Conservation (phyloP, 352 stramenopile species). For the Elongisporangium prolatum region DNA sequence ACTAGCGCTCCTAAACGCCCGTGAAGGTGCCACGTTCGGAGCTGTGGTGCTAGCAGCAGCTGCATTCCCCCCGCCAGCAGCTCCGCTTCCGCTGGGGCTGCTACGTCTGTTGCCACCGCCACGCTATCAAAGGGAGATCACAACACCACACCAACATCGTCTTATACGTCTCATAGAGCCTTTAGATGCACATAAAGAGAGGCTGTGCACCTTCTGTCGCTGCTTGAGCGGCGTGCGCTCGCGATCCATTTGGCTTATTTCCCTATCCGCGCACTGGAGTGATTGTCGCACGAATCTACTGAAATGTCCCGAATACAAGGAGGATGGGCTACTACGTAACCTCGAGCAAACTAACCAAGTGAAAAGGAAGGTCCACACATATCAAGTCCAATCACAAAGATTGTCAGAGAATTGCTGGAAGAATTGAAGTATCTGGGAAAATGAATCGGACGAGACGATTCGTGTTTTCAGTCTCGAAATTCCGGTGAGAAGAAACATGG, state of each 20-base stretch:
- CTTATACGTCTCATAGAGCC: not conserved
- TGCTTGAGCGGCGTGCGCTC: slow-evolving; percentile 72
- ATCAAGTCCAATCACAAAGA: too few relatives aligned
- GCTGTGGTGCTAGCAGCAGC: not conserved
- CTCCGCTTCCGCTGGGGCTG: slow-evolving; percentile 10
- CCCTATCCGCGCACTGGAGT: not conserved
- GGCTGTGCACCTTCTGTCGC: slow-evolving; percentile 51
- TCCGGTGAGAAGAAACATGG: too few relatives aligned
- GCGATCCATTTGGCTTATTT: slow-evolving; percentile 41
- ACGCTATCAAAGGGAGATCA: slow-evolving; percentile 10
- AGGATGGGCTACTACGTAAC: not conserved
- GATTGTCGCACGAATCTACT: not conserved
- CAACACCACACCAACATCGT: not conserved
- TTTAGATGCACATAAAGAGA: not conserved
- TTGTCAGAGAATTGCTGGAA: too few relatives aligned
- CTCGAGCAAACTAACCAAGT: too few relatives aligned
- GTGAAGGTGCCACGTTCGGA: slow-evolving; percentile 7
- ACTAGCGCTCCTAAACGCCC: slow-evolving; percentile 1
- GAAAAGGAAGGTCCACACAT: too few relatives aligned
- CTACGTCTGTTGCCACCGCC: slow-evolving; percentile 22
- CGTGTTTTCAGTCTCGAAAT: too few relatives aligned
- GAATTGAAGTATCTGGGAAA: too few relatives aligned
- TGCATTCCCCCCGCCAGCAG: slow-evolving; percentile 1
- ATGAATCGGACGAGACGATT: too few relatives aligned
- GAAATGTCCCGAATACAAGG: not conserved